Base-by-base conservation (phyloP, 805 yeast species). In the Pichia insulana region DNA sequence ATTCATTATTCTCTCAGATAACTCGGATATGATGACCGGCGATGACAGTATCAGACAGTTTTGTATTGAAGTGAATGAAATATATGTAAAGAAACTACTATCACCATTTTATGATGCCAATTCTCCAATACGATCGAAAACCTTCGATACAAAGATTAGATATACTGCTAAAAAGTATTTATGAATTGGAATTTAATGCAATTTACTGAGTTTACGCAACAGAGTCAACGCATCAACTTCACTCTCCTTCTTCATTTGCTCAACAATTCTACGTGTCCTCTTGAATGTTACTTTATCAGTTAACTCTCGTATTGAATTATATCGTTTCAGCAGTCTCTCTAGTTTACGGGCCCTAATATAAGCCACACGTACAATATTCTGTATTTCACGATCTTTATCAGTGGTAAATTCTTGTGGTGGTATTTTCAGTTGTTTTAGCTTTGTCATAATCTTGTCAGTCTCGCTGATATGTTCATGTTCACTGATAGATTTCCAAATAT, bases 61-160 rank as follows among this genome's bases (percentile, higher is more conserved):
- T 57, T 85, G 89, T 58, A 70, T 72, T 34, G 97, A 89, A 48
- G 72, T 84, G 8, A 85, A 88, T 62, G 97, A 90, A 52, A 65
- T 90, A 39, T 92, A 90, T 53, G 87, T 85, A 18, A 90, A 89
- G 64, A 77, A 88, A 9, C 58, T 85, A 37, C 67, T 90, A 68
- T 84, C 81, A 50, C 97, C 98, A 1, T 92, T 92, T 57, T 90
- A 89, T 58, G 68, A 73, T 37, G 73, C 78, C 33, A 83, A 85
- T 54, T 83, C 80, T 48, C 80, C 87, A 2, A 84, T 92, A 19
- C 69, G 73, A 27, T 79, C 84, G 36, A 76, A 81, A 1, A 76
- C 71, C 15, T 90, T 90, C 59, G 96, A 90, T 62, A 59, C 76
- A 44, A 76, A 79, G 52, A 82, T 90, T 33, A 75, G 83, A 55